Percentiles rank a stretch among this genome's conserved stretches.
Conservation (phyloP, 495 filamentous ascomycete genomes). For the Bryoglossum gracile region DNA sequence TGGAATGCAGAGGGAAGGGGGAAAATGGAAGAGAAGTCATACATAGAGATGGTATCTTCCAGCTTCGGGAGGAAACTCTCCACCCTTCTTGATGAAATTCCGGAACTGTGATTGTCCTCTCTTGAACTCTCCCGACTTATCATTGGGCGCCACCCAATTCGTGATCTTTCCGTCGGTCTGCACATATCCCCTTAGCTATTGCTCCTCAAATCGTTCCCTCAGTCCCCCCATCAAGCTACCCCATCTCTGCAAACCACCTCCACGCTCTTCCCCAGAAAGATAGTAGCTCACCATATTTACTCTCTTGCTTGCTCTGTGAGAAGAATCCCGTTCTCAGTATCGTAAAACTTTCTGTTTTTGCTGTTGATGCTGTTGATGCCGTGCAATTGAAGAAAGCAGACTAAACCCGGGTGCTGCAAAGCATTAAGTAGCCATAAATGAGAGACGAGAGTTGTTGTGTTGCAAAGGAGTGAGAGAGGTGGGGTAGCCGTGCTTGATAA, state of each 20-base stretch:
- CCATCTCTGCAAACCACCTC: constrained; percentile 13
- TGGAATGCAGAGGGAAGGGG: no score
- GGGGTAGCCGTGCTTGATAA: constrained; percentile 2
- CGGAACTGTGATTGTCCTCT: constrained; percentile 65
- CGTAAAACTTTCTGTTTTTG: neutral
- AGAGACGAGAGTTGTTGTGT: neutral
- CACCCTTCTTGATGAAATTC: constrained; percentile 53
- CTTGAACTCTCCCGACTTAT: constrained; percentile 86
- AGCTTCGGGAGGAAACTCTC: constrained; percentile 65
- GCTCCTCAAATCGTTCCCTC: neutral
- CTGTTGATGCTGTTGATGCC: no score
- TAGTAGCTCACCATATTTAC: no score
- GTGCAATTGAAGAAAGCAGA: neutral
- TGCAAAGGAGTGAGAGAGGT: neutral
- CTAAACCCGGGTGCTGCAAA: constrained; percentile 1
- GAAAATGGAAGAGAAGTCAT: constrained; percentile 25
- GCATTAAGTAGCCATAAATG: constrained; percentile 12
- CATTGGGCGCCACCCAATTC: constrained; percentile 68
- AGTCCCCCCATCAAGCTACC: neutral
- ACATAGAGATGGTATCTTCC: constrained; percentile 78
- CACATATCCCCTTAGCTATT: neutral
- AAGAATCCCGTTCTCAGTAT: neutral
- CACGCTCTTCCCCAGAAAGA: no score
- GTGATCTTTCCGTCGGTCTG: constrained; percentile 51
- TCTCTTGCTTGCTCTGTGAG: no score